Percentiles rank a stretch among this genome's conserved stretches.
Evolutionary conservation across 169 alveolate genomes (phyloP).

Genomic region (Plasmodium vinckei): DNA sequence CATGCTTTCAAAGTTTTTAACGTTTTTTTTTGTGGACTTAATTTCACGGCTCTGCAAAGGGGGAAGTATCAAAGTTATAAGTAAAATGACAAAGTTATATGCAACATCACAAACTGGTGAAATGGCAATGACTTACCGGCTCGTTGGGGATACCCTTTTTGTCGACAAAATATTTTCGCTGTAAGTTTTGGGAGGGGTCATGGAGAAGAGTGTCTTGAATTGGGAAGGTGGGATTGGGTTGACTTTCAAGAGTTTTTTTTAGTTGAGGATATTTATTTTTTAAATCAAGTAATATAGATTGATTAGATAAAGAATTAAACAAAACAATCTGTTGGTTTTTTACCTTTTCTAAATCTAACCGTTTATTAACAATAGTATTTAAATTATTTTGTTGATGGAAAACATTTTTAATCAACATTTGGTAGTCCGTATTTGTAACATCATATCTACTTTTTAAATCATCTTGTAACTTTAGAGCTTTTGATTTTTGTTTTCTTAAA

Average conservation of each 20-base stretch:
- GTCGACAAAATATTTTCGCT: conserved; percentile 28
- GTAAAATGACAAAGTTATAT: not conserved
- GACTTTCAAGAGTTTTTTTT: not conserved
- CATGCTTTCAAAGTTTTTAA: conserved; percentile 24
- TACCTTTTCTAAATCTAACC: conserved; percentile 43
- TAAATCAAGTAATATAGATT: conserved; percentile 41
- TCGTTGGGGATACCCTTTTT: conserved; percentile 69
- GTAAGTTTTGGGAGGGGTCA: not conserved
- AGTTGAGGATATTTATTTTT: conserved; percentile 18
- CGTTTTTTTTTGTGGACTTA: conserved; percentile 20
- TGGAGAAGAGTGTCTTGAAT: not conserved
- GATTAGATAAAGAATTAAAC: conserved; percentile 34
- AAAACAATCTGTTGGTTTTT: conserved; percentile 42
- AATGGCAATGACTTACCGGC: not conserved
- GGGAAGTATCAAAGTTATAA: too few relatives aligned
- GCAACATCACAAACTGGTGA: too few relatives aligned
- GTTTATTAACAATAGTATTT: conserved; percentile 40
- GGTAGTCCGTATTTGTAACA: conserved; percentile 54
- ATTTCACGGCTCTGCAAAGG: conserved; percentile 32
- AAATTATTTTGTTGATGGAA: conserved; percentile 66
- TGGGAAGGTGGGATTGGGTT: too few relatives aligned
- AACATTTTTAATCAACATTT: conserved; percentile 43
- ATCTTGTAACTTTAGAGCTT: conserved; percentile 54
- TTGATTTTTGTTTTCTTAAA: conserved; percentile 49
- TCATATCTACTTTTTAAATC: conserved; percentile 67